A percentile compares a stretch with the other conserved stretches of the same genome.
phyloP scores from a whole-genome alignment of 768 basidiomycete species.

The Tubosaeta sp. region DNA sequence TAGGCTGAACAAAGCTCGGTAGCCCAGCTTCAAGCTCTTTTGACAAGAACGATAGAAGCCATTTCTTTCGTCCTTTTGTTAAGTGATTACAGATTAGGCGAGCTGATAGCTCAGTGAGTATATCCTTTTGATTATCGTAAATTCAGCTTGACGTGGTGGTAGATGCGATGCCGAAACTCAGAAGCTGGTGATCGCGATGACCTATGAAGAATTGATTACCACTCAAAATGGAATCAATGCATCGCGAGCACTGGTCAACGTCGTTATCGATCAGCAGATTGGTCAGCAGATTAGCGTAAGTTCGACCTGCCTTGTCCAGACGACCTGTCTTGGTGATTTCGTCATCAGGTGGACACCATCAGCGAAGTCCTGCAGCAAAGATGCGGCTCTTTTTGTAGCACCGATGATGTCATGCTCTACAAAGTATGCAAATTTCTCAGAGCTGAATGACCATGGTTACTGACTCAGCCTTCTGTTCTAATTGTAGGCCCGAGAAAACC shows the following conservation, averaged over 20 bases:
- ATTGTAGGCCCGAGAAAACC: constrained; percentile 85
- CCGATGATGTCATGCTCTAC: constrained; percentile 97
- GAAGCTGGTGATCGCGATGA: constrained; percentile 61
- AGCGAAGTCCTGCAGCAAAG: constrained; percentile 91
- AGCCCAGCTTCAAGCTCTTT: constrained; percentile 66
- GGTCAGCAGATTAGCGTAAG: constrained; percentile 92
- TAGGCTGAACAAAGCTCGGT: constrained; percentile 82
- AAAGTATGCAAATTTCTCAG: constrained; percentile 51
- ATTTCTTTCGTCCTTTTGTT: constrained; percentile 90
- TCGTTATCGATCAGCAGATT: constrained; percentile 97
- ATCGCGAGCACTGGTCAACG: constrained; percentile 87
- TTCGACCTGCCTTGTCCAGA: background rate
- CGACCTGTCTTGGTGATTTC: constrained; percentile 5
- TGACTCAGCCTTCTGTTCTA: constrained; percentile 2
- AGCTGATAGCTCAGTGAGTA: constrained; percentile 75
- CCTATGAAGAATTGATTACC: constrained; percentile 85
- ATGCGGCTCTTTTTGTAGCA: constrained; percentile 96
- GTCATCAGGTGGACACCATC: constrained; percentile 84
- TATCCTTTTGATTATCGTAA: background rate
- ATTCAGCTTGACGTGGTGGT: constrained; percentile 6
- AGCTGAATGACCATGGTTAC: background rate
- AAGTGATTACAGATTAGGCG: constrained; percentile 85
- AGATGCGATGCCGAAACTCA: constrained; percentile 77
- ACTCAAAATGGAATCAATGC: constrained; percentile 81
- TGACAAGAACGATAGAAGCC: constrained; percentile 87